A percentile compares a stretch with the other conserved stretches of the same genome.
Evolutionary conservation across 768 basidiomycete species (phyloP).

Genomic region (Tricholoma terreum): DNA sequence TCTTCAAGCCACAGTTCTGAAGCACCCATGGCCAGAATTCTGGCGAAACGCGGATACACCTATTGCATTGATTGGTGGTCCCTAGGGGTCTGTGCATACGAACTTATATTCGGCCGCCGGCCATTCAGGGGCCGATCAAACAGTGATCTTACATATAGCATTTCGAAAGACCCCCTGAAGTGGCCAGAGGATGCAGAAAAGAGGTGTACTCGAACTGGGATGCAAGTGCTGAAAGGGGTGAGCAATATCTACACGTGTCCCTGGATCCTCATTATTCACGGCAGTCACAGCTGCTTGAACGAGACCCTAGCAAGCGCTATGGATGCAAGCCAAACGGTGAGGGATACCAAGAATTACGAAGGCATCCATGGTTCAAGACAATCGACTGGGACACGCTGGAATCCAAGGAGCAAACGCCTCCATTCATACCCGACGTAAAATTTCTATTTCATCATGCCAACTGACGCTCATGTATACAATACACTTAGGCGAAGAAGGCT

Average conservation of each 20-base stretch:
- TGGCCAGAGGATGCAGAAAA: conserved; percentile 90
- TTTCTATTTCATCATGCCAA: conserved; percentile 3
- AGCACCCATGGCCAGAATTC: conserved; percentile 44
- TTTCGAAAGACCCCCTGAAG: conserved; percentile 79
- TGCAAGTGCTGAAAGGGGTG: conserved; percentile 80
- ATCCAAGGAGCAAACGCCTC: conserved; percentile 67
- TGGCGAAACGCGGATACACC: conserved; percentile 91
- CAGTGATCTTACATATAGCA: conserved; percentile 87
- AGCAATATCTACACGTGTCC: conserved; percentile 28
- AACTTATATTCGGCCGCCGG: conserved; percentile 86
- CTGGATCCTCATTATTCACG: conserved; percentile 5
- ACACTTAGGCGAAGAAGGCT: conserved; percentile 87
- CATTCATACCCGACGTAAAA: conserved; percentile 87
- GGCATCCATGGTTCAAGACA: conserved; percentile 82
- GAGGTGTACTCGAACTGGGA: conserved; percentile 72
- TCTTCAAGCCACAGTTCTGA: conserved; percentile 5
- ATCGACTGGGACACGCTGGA: conserved; percentile 90
- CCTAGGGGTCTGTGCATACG: conserved; percentile 89
- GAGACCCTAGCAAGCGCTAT: conserved; percentile 76
- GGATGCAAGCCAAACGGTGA: conserved; percentile 81
- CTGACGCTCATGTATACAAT: background rate
- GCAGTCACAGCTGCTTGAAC: conserved; percentile 69
- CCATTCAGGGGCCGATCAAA: conserved; percentile 95
- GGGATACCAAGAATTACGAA: conserved; percentile 74
- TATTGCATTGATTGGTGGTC: conserved; percentile 98